Conservation (phyloP, 1,284 basidiomycete species). For the Phenoliferia sp. region DNA sequence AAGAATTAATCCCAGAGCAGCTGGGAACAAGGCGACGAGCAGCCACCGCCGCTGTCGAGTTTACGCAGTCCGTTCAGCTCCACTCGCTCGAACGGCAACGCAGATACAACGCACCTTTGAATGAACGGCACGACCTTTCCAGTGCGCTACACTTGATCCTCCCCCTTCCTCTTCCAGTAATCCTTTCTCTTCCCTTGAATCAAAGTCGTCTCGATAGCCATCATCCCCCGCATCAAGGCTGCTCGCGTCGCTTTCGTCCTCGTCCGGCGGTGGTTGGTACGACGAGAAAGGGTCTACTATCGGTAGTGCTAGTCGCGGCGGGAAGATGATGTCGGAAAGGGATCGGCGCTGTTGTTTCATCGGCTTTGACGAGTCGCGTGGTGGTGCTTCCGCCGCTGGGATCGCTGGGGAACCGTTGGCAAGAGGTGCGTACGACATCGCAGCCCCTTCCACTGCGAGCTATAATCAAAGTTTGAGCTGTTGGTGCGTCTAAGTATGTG, state of each 20-base stretch:
- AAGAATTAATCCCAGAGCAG: not conserved
- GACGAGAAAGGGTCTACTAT: not conserved
- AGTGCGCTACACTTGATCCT: not conserved
- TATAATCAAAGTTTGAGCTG: no score
- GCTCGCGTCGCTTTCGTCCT: not conserved
- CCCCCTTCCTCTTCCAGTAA: not conserved
- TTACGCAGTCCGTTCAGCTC: not conserved
- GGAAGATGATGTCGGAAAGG: conserved; percentile 1
- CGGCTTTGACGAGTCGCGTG: not conserved
- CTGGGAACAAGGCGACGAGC: not conserved
- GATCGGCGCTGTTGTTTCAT: not conserved
- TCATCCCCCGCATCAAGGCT: not conserved
- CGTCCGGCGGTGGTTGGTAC: not conserved
- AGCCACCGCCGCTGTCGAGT: conserved; percentile 5
- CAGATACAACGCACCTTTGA: not conserved
- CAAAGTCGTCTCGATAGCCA: not conserved
- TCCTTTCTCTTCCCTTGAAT: not conserved
- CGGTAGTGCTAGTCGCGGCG: not conserved
- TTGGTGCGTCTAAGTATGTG: no score
- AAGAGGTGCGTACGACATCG: no score
- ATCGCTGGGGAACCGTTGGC: no score
- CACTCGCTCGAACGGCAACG: not conserved
- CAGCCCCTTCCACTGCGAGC: no score
- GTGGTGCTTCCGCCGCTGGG: no score
- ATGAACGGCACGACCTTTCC: not conserved